phyloP scores from a whole-genome alignment of 371 early-diverging fungal species.

The Cokeromyces recurvatus region DNA sequence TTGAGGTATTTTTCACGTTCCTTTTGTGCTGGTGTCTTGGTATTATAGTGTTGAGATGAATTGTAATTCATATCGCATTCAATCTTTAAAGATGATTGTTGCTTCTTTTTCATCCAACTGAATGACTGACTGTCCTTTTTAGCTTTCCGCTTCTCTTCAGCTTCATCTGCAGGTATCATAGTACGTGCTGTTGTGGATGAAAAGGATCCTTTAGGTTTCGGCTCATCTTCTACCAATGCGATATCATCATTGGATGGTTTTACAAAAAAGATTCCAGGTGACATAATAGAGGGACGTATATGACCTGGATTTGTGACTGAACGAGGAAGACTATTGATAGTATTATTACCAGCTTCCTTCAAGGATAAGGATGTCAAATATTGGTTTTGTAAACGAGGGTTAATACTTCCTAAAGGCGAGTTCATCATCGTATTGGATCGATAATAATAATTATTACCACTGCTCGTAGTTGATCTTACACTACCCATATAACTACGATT shows the following conservation, averaged over 20 bases:
- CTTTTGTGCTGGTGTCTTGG: conserved; percentile 28
- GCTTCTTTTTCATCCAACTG: not conserved
- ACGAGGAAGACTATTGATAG: too few relatives aligned
- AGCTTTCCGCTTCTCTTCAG: not conserved
- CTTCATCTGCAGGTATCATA: conserved; percentile 36
- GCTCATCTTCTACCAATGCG: conserved; percentile 8
- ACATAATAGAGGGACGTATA: conserved; percentile 21
- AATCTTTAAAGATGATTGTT: too few relatives aligned
- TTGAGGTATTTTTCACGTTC: conserved; percentile 34
- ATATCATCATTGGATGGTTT: too few relatives aligned
- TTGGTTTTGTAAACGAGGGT: conserved; percentile 28
- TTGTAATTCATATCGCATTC: too few relatives aligned
- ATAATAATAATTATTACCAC: too few relatives aligned
- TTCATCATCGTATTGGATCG: not conserved
- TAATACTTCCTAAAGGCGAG: conserved; percentile 24
- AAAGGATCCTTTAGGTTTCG: conserved; percentile 27
- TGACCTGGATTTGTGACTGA: not conserved
- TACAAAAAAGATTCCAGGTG: conserved; percentile 20
- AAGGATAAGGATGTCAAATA: conserved; percentile 23
- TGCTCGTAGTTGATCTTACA: conserved; percentile 4
- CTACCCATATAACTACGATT: conserved; percentile 6
- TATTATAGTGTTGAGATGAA: not conserved
- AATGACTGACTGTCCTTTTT: not conserved
- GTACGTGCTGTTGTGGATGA: conserved; percentile 40
- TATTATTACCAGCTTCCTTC: not conserved